Percentiles rank a stretch among this genome's conserved stretches.
Evolutionary conservation across 2,329 filamentous ascomycete species (phyloP).

Genomic region (Dryadomyces sulphureus): DNA sequence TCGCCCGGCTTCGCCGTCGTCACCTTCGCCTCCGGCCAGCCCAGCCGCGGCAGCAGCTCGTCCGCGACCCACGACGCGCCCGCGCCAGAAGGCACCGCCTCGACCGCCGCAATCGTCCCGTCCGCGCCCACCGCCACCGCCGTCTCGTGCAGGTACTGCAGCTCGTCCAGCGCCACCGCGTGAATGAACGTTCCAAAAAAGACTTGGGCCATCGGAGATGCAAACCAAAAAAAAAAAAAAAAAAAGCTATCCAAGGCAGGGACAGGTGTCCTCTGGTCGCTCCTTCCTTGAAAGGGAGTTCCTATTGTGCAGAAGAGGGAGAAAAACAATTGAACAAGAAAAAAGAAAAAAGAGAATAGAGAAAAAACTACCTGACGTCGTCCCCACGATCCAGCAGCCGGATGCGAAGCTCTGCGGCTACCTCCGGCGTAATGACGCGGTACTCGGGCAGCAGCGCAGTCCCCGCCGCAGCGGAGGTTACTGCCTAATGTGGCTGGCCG

Average conservation of each 20-base stretch:
- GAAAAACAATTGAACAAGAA: too few relatives aligned
- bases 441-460: too few relatives aligned
- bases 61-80: conserved; percentile 11
- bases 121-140: conserved; percentile 33
- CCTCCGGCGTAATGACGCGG: too few relatives aligned
- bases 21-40: conserved; percentile 28
- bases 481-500: too few relatives aligned
- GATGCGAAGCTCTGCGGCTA: too few relatives aligned
- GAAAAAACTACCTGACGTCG: too few relatives aligned
- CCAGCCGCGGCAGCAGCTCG: conserved; percentile 24
- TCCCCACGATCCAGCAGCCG: too few relatives aligned
- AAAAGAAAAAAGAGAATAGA: too few relatives aligned
- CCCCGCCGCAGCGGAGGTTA: too few relatives aligned
- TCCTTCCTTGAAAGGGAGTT: too few relatives aligned
- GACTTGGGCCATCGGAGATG: conserved; percentile 18
- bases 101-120: conserved; percentile 36
- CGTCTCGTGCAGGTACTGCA: conserved; percentile 35
- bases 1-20: conserved; percentile 29
- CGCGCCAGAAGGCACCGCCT: conserved; percentile 12
- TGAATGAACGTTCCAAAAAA: conserved; percentile 43
- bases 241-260: background rate
- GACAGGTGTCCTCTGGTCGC: background rate
- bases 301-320: too few relatives aligned
- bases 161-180: conserved; percentile 28
- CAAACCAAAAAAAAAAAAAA: background rate